Conservation (phyloP, 2,329 filamentous ascomycete species). For the Cladosporium sphaerospermum region DNA sequence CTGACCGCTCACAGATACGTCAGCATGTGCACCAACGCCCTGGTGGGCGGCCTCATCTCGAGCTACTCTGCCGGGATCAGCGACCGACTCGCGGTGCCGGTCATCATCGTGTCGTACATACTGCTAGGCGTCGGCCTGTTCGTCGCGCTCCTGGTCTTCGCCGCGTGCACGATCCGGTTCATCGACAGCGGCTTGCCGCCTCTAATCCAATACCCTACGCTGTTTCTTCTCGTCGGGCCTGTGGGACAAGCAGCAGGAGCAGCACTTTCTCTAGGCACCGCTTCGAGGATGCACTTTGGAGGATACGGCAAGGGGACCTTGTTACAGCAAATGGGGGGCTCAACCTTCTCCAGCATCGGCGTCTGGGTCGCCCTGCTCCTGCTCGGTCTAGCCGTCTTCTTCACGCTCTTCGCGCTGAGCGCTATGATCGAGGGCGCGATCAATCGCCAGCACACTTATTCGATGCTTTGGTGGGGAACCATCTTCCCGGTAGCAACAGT, state of each 20-base stretch:
- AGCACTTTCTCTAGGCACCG: slow-evolving; percentile 13
- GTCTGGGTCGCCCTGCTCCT: slow-evolving; percentile 13
- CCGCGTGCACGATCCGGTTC: slow-evolving; percentile 13
- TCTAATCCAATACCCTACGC: slow-evolving; percentile 7
- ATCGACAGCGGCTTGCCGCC: slow-evolving; percentile 14
- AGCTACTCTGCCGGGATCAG: slow-evolving; percentile 1
- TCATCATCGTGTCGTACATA: slow-evolving; percentile 17
- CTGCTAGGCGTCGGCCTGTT: slow-evolving; percentile 16
- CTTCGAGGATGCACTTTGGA: slow-evolving; percentile 15
- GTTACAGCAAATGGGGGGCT: slow-evolving; percentile 8
- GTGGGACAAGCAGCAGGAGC: slow-evolving; percentile 16
- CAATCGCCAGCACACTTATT: slow-evolving; percentile 12
- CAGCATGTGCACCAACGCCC: neutral
- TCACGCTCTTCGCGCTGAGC: slow-evolving; percentile 13
- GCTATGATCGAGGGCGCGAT: slow-evolving; percentile 9
- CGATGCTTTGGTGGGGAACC: slow-evolving; percentile 17
- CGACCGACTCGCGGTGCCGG: slow-evolving; percentile 15
- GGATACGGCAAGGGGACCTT: slow-evolving; percentile 17
- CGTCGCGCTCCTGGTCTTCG: slow-evolving; percentile 13
- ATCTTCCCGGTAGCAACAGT: slow-evolving; percentile 20
- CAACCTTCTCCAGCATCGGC: slow-evolving; percentile 3
- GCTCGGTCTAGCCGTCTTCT: slow-evolving; percentile 15
- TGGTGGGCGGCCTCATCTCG: neutral
- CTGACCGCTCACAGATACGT: neutral
- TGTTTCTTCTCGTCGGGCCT: slow-evolving; percentile 17